Base-by-base conservation (phyloP, 352 stramenopile genomes). In the Globisporangium carolinianum region DNA sequence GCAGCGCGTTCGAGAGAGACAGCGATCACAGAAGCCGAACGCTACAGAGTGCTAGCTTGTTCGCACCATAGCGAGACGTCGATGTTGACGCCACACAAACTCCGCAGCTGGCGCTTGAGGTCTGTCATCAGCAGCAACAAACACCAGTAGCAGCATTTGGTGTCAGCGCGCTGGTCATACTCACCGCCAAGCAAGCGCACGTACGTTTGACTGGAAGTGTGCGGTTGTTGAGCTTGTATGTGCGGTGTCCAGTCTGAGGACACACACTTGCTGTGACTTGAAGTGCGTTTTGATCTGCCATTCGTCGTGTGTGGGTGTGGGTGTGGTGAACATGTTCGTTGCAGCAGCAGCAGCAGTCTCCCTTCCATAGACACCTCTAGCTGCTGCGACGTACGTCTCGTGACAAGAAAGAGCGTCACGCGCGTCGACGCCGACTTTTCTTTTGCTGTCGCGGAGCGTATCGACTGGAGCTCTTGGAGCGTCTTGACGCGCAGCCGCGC, bases 211-310 rank as follows among this genome's bases (percentile, higher is more conserved):
- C 69, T 12, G 72, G 55, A 3, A 60, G 69, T 8, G 61, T 41
- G 39, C 65, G 62, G 45, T 76, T 78, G 58, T 81, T 75, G 37
- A 81, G 57, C 32, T 63, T 64, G 61, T 69, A 76, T 4, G 61
- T 68, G 9, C 69, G 60, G 18, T 73, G 67, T 5, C 67, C 64
- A 3, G 67, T 66, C 10, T 65, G 42, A 6, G 61, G 61, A 48
- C 67, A 72, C 1, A 81, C 48, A 1, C 58, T 58, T 6, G 67
- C 72, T n/a, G n/a, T 18, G 5, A 78, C 7, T 17, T 46, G 50
- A 24, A 78, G 49, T 38, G 46, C 12, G 5, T 68, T 53, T 24
- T 72, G 69, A 38, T 72, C 71, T 76, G 36, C 12, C 4, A 54
- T 46, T 38, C 15, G 45, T 35, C 15, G 32, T 8, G 49, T 41